These are phyloP conservation scores for Coniosporium apollinis DNA, from an alignment of 495 filamentous ascomycete genomes.

Conservation along the genomic window DNA sequence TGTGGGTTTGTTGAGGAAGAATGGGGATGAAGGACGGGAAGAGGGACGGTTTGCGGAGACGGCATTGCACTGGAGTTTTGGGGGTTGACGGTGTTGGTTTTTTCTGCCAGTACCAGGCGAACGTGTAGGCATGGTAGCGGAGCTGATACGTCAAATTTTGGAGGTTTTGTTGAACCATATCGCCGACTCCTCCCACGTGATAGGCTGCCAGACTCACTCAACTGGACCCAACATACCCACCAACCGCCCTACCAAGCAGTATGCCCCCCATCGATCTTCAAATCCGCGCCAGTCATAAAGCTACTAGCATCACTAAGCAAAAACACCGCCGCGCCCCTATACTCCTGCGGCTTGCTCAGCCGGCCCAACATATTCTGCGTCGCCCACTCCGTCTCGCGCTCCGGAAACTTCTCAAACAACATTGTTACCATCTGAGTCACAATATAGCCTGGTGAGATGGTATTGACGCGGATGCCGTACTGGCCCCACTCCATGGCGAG, in stretches of 20 bases:
- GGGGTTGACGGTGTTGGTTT: too few relatives aligned
- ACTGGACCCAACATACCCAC: too few relatives aligned
- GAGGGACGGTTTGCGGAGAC: too few relatives aligned
- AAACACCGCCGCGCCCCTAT: conserved; percentile 42
- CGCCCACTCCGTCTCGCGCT: conserved; percentile 62
- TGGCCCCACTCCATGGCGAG: conserved; percentile 78
- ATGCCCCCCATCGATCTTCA: conserved; percentile 24
- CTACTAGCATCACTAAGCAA: conserved; percentile 71
- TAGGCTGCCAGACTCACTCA: too few relatives aligned
- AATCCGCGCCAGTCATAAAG: conserved; percentile 44
- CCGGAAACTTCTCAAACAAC: conserved; percentile 58
- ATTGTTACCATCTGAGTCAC: conserved; percentile 79
- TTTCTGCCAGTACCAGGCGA: too few relatives aligned
- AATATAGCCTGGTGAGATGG: conserved; percentile 88
- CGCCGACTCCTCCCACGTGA: too few relatives aligned
- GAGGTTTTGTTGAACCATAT: too few relatives aligned
- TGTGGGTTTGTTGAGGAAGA: too few relatives aligned
- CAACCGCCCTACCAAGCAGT: conserved; percentile 21
- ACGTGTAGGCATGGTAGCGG: too few relatives aligned
- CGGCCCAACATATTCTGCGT: conserved; percentile 78
- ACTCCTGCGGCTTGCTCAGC: conserved; percentile 66
- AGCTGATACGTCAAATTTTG: too few relatives aligned
- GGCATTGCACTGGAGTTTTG: too few relatives aligned
- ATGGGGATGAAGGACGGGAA: too few relatives aligned
- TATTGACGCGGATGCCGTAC: conserved; percentile 85